Percentiles rank a stretch among this genome's conserved stretches.
Evolutionary conservation across 352 stramenopile species (phyloP).

Genomic region (Elongisporangium anandrum): DNA sequence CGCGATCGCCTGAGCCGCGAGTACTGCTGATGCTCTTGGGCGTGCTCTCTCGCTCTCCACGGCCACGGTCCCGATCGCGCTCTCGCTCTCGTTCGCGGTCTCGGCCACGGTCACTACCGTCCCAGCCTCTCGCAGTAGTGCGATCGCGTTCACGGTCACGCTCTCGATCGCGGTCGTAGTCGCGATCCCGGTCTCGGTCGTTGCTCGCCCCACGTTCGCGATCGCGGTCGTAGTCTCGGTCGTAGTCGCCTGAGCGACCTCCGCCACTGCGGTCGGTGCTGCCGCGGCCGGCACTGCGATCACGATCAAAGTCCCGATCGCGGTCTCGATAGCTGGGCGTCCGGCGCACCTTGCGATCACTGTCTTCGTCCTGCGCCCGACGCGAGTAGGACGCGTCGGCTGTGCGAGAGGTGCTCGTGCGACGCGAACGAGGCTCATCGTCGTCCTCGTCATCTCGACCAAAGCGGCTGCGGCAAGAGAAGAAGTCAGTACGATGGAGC

Average conservation of each 20-base stretch:
- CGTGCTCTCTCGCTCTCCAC: conserved; percentile 16
- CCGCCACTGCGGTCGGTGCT: conserved; percentile 14
- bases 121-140: conserved; percentile 3
- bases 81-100: conserved; percentile 26
- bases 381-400: background rate
- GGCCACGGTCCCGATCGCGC: conserved; percentile 18
- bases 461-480: conserved; percentile 39
- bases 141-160: conserved; percentile 18
- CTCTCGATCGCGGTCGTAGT: conserved; percentile 27
- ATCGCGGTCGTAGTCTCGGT: conserved; percentile 26
- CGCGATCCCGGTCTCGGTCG: conserved; percentile 23
- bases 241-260: conserved; percentile 25
- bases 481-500: background rate
- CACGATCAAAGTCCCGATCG: conserved; percentile 18
- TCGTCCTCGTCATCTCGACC: conserved; percentile 64
- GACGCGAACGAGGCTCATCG: conserved; percentile 29
- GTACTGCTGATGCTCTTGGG: conserved; percentile 25
- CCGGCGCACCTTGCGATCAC: conserved; percentile 1
- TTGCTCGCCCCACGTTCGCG: conserved; percentile 11
- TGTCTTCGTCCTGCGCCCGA: conserved; percentile 3
- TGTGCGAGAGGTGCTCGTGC: conserved; percentile 4
- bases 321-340: conserved; percentile 6
- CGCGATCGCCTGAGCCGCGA: conserved; percentile 18
- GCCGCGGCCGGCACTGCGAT: conserved; percentile 2
- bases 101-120: conserved; percentile 29